Evolutionary conservation across 805 yeast genomes (phyloP).

Genomic region (Yarrowia deformans): DNA sequence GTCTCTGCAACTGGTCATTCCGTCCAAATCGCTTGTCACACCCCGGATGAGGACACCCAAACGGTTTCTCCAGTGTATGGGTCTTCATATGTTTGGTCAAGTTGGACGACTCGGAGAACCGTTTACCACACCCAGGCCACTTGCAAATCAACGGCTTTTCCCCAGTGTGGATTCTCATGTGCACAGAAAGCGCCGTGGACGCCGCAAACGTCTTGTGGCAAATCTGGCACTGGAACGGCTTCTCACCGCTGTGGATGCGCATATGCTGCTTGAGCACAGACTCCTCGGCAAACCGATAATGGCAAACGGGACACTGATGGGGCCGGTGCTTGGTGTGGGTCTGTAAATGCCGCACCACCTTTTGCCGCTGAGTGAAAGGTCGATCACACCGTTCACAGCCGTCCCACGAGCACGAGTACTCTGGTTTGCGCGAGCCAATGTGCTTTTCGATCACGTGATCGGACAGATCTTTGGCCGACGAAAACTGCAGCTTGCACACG

Average conservation of each 20-base stretch:
- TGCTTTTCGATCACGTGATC: constrained; percentile 73
- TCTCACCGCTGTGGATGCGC: constrained; percentile 88
- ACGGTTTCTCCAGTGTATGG: constrained; percentile 53
- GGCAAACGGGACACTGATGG: constrained; percentile 72
- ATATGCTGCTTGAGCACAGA: constrained; percentile 80
- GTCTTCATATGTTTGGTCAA: constrained; percentile 85
- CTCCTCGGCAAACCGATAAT: constrained; percentile 75
- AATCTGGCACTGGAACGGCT: constrained; percentile 74
- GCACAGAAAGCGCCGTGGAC: constrained; percentile 81
- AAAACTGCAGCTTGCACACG: constrained; percentile 62
- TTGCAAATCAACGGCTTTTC: constrained; percentile 85
- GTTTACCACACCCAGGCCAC: constrained; percentile 79
- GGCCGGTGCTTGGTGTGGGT: constrained; percentile 89
- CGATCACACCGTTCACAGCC: constrained; percentile 70
- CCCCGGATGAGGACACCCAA: constrained; percentile 63
- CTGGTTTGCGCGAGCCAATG: constrained; percentile 73
- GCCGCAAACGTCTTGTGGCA: constrained; percentile 86
- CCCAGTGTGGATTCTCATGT: constrained; percentile 86
- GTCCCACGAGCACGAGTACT: constrained; percentile 78
- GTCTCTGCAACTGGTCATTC: constrained; percentile 92
- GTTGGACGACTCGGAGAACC: constrained; percentile 89
- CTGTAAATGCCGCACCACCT: constrained; percentile 82
- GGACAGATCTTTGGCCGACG: constrained; percentile 66
- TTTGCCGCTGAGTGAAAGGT: constrained; percentile 82
- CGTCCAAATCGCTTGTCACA: constrained; percentile 84